A percentile compares a stretch with the other conserved stretches of the same genome.
Conservation (phyloP, 2,329 filamentous ascomycete genomes). For the Ilyonectria mors-panacis region DNA sequence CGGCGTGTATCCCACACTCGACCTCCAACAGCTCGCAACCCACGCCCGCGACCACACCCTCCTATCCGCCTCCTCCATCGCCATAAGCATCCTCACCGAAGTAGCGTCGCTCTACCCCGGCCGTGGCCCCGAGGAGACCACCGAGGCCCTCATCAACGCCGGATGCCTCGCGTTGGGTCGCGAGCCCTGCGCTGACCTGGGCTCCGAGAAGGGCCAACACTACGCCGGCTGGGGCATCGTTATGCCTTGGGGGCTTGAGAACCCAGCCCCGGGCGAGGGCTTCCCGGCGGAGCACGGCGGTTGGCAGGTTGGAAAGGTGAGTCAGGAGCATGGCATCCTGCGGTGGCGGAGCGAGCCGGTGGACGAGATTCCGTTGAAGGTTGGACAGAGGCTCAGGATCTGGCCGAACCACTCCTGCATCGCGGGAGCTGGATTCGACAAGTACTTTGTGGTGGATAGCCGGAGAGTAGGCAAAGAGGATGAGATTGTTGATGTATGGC, state of each 20-base stretch:
- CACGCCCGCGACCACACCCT: slow-evolving; percentile 63
- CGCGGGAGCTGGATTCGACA: slow-evolving; percentile 76
- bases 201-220: slow-evolving; percentile 52
- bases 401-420: slow-evolving; percentile 88
- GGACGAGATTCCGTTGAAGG: slow-evolving; percentile 62
- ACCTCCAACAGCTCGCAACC: slow-evolving; percentile 83
- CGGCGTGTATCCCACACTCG: slow-evolving; percentile 80
- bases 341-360: slow-evolving; percentile 66
- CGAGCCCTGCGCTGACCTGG: slow-evolving; percentile 74
- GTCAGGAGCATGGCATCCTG: slow-evolving; percentile 83
- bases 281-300: slow-evolving; percentile 60
- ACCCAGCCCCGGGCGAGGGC: slow-evolving; percentile 53
- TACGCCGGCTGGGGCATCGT: slow-evolving; percentile 78
- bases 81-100: slow-evolving; percentile 77
- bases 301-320: slow-evolving; percentile 79
- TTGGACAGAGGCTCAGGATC: slow-evolving; percentile 77
- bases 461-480: slow-evolving; percentile 66
- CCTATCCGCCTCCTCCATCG: slow-evolving; percentile 69
- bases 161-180: slow-evolving; percentile 19
- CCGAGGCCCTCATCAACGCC: neutral
- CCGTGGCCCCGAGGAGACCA: slow-evolving; percentile 25
- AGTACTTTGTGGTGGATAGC: slow-evolving; percentile 81
- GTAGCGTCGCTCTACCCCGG: slow-evolving; percentile 74
- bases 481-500: slow-evolving; percentile 81
- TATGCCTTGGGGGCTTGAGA: slow-evolving; percentile 65